Base-by-base conservation (phyloP, 768 basidiomycete species). In the Hortiboletus flavorubellus region DNA sequence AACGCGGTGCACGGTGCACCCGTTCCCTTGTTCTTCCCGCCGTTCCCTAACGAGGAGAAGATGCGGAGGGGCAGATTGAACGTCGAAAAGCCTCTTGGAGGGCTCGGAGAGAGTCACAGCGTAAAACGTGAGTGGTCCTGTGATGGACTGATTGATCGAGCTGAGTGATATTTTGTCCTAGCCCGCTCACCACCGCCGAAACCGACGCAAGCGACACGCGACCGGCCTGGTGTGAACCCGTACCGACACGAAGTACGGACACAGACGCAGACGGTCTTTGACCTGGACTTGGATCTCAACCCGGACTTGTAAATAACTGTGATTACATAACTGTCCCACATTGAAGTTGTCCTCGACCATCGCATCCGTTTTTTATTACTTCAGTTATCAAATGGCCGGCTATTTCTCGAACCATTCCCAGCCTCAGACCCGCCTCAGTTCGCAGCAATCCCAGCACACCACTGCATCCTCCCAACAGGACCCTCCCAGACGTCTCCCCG, bases 31-130 rank as follows among this genome's bases (percentile, higher is more conserved):
- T 92, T 93, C 78, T 91, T 92, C 74, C 91, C 91, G 37, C 92
- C 92, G 11, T 93, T 92, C 69, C 91, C 91, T 1, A 92, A 91
- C 65, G 91, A 92, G 72, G 91, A 92, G 68, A 93, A 91, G 72
- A 91, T 93, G 89, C 84, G 91, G 49, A 80, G 85, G 26, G 91
- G 91, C 1, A 80, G 80, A 53, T 80, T 92, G 69, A 91, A 88
- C 64, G 84, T 84, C 21, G 89, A 91, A 69, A 87, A 85, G 29
- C 91, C 89, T 1, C 77, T 92, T 54, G 91, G 87, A 6, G 70
- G 83, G 42, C 78, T 88, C 45, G 91, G 89, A 38, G 91, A 93
- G 74, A 90, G 85, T 8, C 88, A 91, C 67, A 87, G 92, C 56
- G 91, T 89, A 48, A 78, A 82, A 72, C 80, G 90, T 91, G 68